Evolutionary conservation across 2,329 filamentous ascomycete genomes (phyloP).

Genomic region (Aspergillus sp.): DNA sequence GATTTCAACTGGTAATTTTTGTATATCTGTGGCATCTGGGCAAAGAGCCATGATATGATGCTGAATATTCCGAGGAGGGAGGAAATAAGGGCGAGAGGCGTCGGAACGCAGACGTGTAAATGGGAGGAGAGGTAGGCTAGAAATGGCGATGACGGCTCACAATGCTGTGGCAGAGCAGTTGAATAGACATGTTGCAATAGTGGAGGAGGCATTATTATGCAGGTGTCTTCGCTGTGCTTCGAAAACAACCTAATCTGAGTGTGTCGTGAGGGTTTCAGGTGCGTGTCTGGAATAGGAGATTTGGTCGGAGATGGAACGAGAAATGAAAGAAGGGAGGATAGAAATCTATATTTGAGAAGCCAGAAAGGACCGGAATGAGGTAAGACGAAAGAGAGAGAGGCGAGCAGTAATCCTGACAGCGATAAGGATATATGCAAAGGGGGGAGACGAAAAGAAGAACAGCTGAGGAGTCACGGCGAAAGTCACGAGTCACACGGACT

Average conservation of each 20-base stretch:
- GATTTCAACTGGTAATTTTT: constrained; percentile 63
- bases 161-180: constrained; percentile 51
- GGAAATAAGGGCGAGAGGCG: constrained; percentile 58
- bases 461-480: not conserved
- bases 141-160: constrained; percentile 56
- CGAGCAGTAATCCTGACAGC: not conserved
- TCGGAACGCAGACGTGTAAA: constrained; percentile 60
- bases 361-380: not conserved
- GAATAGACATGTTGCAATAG: constrained; percentile 21
- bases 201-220: constrained; percentile 23
- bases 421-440: not conserved
- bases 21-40: constrained; percentile 64
- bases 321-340: not conserved
- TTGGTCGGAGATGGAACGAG: not conserved
- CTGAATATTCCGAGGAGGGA: constrained; percentile 57
- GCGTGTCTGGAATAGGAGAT: too few relatives aligned
- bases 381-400: not conserved
- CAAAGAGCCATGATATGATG: constrained; percentile 65
- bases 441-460: not conserved
- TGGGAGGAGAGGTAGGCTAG: constrained; percentile 54
- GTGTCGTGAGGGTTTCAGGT: too few relatives aligned
- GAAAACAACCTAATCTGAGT: too few relatives aligned
- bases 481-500: not conserved
- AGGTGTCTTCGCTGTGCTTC: not conserved
- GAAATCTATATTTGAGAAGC: not conserved